Conservation (phyloP, 2,329 filamentous ascomycete genomes). For the Pseudogymnoascus sp. region DNA sequence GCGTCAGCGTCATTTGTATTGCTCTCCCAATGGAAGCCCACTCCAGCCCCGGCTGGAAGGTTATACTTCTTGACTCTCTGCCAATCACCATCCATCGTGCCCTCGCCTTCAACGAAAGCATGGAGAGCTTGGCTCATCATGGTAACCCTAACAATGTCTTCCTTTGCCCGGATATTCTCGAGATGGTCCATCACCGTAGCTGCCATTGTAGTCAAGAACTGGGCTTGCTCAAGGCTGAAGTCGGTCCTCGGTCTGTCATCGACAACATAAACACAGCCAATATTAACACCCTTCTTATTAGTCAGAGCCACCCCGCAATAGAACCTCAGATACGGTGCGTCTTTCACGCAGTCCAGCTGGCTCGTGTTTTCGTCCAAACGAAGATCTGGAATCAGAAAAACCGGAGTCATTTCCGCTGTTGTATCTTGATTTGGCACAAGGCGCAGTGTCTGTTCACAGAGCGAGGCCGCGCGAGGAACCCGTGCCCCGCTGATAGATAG, state of each 20-base stretch:
- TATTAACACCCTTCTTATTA: constrained; percentile 21
- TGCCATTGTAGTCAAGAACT: not conserved
- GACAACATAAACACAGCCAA: constrained; percentile 19
- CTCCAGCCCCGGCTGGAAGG: constrained; percentile 16
- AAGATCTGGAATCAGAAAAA: constrained; percentile 17
- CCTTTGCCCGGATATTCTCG: not conserved
- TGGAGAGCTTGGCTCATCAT: not conserved
- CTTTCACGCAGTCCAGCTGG: constrained; percentile 17
- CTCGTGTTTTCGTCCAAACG: constrained; percentile 15
- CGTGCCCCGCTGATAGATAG: constrained; percentile 17
- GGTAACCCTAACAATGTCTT: not conserved
- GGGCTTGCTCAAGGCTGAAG: not conserved
- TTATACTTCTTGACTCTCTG: constrained; percentile 19
- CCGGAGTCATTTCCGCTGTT: constrained; percentile 14
- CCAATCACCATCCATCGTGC: constrained; percentile 22
- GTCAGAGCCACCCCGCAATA: constrained; percentile 22
- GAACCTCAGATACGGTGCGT: constrained; percentile 18
- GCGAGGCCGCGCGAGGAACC: constrained; percentile 14
- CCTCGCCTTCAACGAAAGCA: constrained; percentile 11
- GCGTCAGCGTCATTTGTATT: constrained; percentile 15
- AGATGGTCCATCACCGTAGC: not conserved
- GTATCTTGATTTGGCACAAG: constrained; percentile 13
- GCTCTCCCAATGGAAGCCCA: constrained; percentile 20
- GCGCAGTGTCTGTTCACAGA: constrained; percentile 22
- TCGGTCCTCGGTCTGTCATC: constrained; percentile 14